Base-by-base conservation (phyloP, 106 monocot genomes). In the Acanthochlamys bracteata region DNA sequence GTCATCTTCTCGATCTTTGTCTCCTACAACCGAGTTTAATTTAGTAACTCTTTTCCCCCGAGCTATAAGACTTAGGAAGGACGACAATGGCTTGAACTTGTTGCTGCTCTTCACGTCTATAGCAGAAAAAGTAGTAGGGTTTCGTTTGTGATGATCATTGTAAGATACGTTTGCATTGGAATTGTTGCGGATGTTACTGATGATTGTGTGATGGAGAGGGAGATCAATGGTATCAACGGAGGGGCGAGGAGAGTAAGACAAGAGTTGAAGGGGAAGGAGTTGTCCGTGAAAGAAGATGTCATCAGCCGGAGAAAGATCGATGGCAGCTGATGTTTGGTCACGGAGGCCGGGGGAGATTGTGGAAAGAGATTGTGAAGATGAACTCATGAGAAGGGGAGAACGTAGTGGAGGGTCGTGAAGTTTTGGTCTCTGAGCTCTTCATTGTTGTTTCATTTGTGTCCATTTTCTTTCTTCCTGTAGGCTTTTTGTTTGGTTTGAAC, bases 211-310 rank as follows among this genome's bases (percentile, higher is more conserved):
- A 15, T 75, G 66, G 53, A 66, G 16, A 15, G 79, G 67, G 12
- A 69, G 46, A 24, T 39, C 43, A 7, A 70, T 39, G 47, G 69
- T 60, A 24, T 77, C 75, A 39, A 67, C 26, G 53, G 75, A 57
- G 63, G 61, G 60, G 26, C 71, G 42, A 39, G 70, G 17, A 42
- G 55, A 40, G 46, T 23, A 45, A 72, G 74, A 66, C 74, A 71
- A 84, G 59, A 82, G 41, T 42, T 61, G 79, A 64, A 79, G 72
- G 52, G 80, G 74, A 24, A 80, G 77, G 74, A 83, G 90, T 63
- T 74, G 89, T 47, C 80, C 80, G 69, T 84, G 82, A 84, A 87
- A 72, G 90, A 83, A 83, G 76, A 89, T 82, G 66, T 89, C 85
- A 40, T 85, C 89, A 71, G 85, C 84, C 7, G 85, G 89, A 41